Percentiles rank a stretch among this genome's conserved stretches.
These are phyloP conservation scores for Pseudoscleropodium purum DNA, from an alignment of 225 moss, liverwort and hornwort genomes.

Conservation along the genomic window DNA sequence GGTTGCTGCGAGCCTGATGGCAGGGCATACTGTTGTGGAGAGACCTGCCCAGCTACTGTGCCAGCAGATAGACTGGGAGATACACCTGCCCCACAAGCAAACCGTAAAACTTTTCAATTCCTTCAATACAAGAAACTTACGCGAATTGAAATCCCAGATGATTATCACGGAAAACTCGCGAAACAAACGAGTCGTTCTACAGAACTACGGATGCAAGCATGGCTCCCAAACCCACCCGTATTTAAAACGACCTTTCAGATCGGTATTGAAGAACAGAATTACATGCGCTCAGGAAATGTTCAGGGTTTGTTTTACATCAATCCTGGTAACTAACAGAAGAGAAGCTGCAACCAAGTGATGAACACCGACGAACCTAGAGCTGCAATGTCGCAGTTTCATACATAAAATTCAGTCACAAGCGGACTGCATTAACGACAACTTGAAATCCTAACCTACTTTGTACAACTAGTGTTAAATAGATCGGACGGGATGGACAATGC, in stretches of 20 bases:
- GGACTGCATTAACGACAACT: not conserved
- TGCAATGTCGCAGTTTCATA: conserved; percentile 4
- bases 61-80: conserved; percentile 52
- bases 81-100: conserved; percentile 44
- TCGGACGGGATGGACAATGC: not conserved
- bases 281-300: not conserved
- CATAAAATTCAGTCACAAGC: not conserved
- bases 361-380: conserved; percentile 1
- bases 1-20: conserved; percentile 36
- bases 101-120: conserved; percentile 14
- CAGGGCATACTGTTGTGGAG: conserved; percentile 46
- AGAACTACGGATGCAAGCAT: not conserved
- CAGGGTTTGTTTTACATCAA: not conserved
- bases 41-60: conserved; percentile 46
- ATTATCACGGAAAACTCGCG: not conserved
- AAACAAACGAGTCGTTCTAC: not conserved
- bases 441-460: not conserved
- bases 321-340: not conserved
- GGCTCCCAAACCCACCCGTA: not conserved
- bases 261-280: not conserved
- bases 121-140: not conserved
- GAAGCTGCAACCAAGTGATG: not conserved
- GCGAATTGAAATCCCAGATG: not conserved
- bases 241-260: not conserved
- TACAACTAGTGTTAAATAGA: not conserved